phyloP scores from a whole-genome alignment of 192 early-diverging fungal genomes.

The Backusella tarrabulga region DNA sequence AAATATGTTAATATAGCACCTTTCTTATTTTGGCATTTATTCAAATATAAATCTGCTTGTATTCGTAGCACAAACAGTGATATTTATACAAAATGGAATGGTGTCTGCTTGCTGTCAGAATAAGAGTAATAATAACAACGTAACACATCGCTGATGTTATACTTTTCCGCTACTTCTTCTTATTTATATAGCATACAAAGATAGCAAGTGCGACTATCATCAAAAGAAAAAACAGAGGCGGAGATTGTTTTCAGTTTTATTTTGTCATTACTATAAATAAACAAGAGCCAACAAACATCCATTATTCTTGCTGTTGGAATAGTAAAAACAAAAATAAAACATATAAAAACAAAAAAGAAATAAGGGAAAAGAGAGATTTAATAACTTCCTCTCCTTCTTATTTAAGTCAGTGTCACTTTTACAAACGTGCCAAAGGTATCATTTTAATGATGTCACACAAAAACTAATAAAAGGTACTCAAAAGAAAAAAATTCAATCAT shows the following conservation, averaged over 20 bases:
- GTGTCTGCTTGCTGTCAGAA: not conserved
- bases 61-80: not conserved
- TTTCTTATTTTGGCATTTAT: not conserved
- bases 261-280: not conserved
- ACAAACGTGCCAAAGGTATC: not conserved
- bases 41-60: not conserved
- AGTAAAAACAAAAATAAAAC: not conserved
- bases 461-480: not conserved
- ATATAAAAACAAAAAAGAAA: not conserved
- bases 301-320: not conserved
- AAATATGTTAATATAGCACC: not conserved
- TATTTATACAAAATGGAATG: not conserved
- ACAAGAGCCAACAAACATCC: not conserved
- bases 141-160: not conserved
- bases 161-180: not conserved
- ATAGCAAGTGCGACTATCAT: not conserved
- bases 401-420: not conserved
- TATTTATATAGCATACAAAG: not conserved
- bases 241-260: not conserved
- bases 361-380: not conserved
- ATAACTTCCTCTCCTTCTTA: not conserved
- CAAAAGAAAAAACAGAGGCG: not conserved
- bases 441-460: constrained; percentile 5
- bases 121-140: not conserved
- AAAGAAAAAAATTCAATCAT: not conserved